These are phyloP conservation scores for Scutellaria galericulata DNA, from an alignment of 257 asterid species.

Conservation along the genomic window DNA sequence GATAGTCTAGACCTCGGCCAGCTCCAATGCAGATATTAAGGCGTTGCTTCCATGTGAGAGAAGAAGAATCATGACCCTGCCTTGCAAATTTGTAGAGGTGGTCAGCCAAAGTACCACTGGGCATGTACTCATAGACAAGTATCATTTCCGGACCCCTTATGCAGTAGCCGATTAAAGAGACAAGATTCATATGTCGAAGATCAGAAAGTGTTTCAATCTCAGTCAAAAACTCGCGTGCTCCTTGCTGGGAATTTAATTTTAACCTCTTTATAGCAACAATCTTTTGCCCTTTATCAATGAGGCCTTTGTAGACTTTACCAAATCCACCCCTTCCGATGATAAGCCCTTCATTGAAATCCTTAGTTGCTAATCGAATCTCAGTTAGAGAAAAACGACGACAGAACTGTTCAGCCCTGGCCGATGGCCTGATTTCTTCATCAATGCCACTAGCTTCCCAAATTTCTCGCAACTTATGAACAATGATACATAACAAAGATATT, in stretches of 20 bases:
- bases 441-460: slow-evolving; percentile 35
- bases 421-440: slow-evolving; percentile 36
- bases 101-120: slow-evolving; percentile 54
- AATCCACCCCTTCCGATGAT: slow-evolving; percentile 63
- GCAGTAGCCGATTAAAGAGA: slow-evolving; percentile 64
- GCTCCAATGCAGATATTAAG: slow-evolving; percentile 60
- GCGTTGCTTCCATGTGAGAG: slow-evolving; percentile 55
- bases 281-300: slow-evolving; percentile 45
- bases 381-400: slow-evolving; percentile 52
- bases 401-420: slow-evolving; percentile 35
- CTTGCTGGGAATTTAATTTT: slow-evolving; percentile 49
- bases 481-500: slow-evolving; percentile 37
- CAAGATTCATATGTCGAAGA: slow-evolving; percentile 50
- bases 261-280: slow-evolving; percentile 54
- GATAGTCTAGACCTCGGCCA: slow-evolving; percentile 58
- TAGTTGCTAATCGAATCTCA: slow-evolving; percentile 52
- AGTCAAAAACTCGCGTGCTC: slow-evolving; percentile 52
- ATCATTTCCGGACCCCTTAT: slow-evolving; percentile 49
- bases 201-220: slow-evolving; percentile 57
- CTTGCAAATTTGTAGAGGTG: slow-evolving; percentile 48
- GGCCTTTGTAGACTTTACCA: slow-evolving; percentile 58
- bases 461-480: slow-evolving; percentile 36
- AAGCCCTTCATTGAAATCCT: slow-evolving; percentile 42
- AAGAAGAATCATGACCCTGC: slow-evolving; percentile 14
- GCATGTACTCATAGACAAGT: slow-evolving; percentile 58